Conservation (phyloP, 2,329 filamentous ascomycete genomes). For the Diaporthe amygdali region DNA sequence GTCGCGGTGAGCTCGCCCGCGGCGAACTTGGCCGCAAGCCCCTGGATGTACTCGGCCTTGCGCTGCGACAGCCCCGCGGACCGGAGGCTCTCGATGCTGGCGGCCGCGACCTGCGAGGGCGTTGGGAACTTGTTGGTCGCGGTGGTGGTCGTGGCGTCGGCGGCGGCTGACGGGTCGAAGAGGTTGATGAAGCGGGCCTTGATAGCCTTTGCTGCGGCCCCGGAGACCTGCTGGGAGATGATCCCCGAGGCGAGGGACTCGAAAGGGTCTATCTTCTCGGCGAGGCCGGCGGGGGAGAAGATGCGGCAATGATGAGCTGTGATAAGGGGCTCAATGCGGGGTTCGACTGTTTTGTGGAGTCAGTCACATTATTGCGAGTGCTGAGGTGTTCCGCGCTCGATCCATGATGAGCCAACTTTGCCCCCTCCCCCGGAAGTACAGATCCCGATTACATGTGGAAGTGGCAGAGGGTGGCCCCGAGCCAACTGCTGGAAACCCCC, state of each 20-base stretch:
- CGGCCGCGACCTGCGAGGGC: slow-evolving; percentile 72
- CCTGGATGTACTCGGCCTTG: slow-evolving; percentile 94
- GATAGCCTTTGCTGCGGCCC: slow-evolving; percentile 88
- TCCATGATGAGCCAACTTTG: neutral
- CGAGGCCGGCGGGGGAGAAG: slow-evolving; percentile 82
- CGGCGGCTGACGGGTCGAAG: slow-evolving; percentile 53
- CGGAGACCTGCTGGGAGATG: slow-evolving; percentile 95
- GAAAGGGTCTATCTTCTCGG: slow-evolving; percentile 88
- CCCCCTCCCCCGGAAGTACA: neutral
- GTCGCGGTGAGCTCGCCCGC: slow-evolving; percentile 75
- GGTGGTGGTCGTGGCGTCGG: neutral
- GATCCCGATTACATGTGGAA: neutral
- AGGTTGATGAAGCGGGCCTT: slow-evolving; percentile 82
- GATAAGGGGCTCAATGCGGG: slow-evolving; percentile 73
- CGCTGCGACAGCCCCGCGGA: slow-evolving; percentile 89
- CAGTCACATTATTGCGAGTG: neutral
- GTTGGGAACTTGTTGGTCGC: slow-evolving; percentile 65
- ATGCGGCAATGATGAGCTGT: slow-evolving; percentile 77
- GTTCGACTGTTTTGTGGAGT: slow-evolving; percentile 56
- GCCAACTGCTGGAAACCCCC: too few relatives aligned
- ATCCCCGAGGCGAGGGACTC: slow-evolving; percentile 83
- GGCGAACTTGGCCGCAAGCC: slow-evolving; percentile 81
- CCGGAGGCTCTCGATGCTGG: slow-evolving; percentile 71
- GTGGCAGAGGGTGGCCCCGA: neutral
- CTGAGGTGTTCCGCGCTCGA: neutral